These are phyloP conservation scores for Byssochlamys sp. DNA, from an alignment of 2,329 filamentous ascomycete genomes.

Conservation along the genomic window DNA sequence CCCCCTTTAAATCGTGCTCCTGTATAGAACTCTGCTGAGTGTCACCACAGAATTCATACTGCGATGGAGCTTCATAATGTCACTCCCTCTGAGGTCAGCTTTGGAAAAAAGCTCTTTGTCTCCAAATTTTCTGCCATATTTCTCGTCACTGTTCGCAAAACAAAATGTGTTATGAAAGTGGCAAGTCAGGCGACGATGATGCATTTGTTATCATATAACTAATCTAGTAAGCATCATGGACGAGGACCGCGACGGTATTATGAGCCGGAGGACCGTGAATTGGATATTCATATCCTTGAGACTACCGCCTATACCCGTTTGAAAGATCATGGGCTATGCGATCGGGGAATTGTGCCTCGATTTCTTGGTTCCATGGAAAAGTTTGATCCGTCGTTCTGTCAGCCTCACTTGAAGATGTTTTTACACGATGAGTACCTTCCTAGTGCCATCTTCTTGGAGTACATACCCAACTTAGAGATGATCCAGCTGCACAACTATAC, in stretches of 20 bases:
- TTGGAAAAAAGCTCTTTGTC: conserved; percentile 4
- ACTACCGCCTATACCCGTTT: not conserved
- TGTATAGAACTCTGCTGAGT: no score
- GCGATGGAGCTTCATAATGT: no score
- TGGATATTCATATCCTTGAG: not conserved
- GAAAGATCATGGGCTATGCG: not conserved
- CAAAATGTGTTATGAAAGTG: conserved; percentile 13
- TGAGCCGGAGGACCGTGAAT: not conserved
- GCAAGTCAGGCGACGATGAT: conserved; percentile 4
- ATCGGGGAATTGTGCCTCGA: not conserved
- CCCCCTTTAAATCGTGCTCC: no score
- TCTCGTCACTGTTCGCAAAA: conserved; percentile 5
- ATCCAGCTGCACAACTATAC: conserved; percentile 1
- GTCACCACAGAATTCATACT: no score
- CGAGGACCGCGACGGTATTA: conserved; percentile 2
- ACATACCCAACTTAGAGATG: not conserved
- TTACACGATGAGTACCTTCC: not conserved
- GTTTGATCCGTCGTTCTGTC: not conserved
- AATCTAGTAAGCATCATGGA: conserved; percentile 5
- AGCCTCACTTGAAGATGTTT: not conserved
- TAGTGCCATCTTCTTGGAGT: not conserved
- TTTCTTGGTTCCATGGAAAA: not conserved
- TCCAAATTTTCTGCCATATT: conserved; percentile 8
- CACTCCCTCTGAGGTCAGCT: conserved; percentile 4
- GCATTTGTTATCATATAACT: not conserved